Base-by-base conservation (phyloP, 257 asterid species). In the Jacaranda mimosifolia region DNA sequence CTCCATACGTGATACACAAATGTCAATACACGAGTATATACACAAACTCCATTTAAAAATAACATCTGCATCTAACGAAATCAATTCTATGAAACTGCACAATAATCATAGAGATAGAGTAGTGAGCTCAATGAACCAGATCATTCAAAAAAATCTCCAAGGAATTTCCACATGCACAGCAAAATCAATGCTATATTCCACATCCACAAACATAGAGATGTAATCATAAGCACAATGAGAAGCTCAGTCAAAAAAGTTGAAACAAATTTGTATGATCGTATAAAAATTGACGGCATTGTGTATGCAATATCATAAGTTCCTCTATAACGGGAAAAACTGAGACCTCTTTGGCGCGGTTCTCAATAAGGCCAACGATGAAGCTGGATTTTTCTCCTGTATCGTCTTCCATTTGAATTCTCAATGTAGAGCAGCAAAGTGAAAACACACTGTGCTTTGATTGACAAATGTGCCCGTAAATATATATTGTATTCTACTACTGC, bases 331-430 rank as follows among this genome's bases (percentile, higher is more conserved):
- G 79, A 72, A 15, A 72, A 58, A 52, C 0, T 0, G 35, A 59
- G 6, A 91, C 98, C 98, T 94, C 99, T 83, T 94, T 94, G 76
- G 99, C 97, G 71, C 99, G 92, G 77, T 94, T 94, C 86, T 92
- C 96, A 38, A 94, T 89, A 40, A 92, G 87, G 72, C 97, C 96
- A 67, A 89, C 83, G 82, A 91, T 88, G 89, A 94, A 88, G 91
- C 92, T 94, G 52, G 99, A 91, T 75, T 82, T 87, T 75, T 92
- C 98, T 60, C 98, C 96, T 14, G 88, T 51, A 26, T 88, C 91
- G 82, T 89, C 95, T 72, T 92, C 98, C 98, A 92, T 92, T 82
- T 35, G 75, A 40, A 45, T 40, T 32, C 51, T 53, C 68, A 15
- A 21, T 58, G 80, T 45, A 60, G 40, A 62, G 43, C 7, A 51